Base-by-base conservation (phyloP, 371 early-diverging fungal genomes). In the Apophysomyces sp. region DNA sequence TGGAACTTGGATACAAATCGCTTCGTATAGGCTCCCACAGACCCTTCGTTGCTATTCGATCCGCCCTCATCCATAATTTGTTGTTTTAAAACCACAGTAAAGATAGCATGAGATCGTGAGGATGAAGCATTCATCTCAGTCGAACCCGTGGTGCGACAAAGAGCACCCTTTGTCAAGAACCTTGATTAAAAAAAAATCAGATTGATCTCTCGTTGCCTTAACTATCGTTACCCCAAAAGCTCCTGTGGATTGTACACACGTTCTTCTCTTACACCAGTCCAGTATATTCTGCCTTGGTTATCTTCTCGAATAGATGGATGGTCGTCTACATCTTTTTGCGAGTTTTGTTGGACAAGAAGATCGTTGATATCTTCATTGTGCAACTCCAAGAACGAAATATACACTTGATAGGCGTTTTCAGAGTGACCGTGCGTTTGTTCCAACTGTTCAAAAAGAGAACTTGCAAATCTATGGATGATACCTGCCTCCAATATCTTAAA, bases 41-140 rank as follows among this genome's bases (percentile, higher is more conserved):
- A 16, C 3, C 18, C 49, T 18, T 44, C 49, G 21, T 21, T 21
- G n/a, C n/a, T 13, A 18, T 44, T 16, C 21, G 24, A 9, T 21
- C 18, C 37, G 16, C 59, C 61, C 9, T 58, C n/a, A 34, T 62
- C 63, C 74, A 77, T 66, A 85, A 57, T 86, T 60, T 89, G 85
- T 67, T 93, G 94, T 16, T 77, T 69, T 27, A 97, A 83, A 6
- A 89, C 86, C 12, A 98, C 87, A 7, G 94, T 90, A 72, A 98
- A 98, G 60, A 99, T 96, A 41, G 99, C 99, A 78, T 99, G 99
- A 21, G 97, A 96, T 62, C 99, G 81, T 5, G 98, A 97, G 0
- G 96, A 96, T 41, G 90, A 82, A 37, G 85, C 91, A 81, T 99
- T 99, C 99, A 99, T 98, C 56, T 95, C 93, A 9, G 99, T 99